Percentiles rank a stretch among this genome's conserved stretches.
These are phyloP conservation scores for Candida sp. DNA, from an alignment of 1,139 yeast genomes.

Conservation along the genomic window DNA sequence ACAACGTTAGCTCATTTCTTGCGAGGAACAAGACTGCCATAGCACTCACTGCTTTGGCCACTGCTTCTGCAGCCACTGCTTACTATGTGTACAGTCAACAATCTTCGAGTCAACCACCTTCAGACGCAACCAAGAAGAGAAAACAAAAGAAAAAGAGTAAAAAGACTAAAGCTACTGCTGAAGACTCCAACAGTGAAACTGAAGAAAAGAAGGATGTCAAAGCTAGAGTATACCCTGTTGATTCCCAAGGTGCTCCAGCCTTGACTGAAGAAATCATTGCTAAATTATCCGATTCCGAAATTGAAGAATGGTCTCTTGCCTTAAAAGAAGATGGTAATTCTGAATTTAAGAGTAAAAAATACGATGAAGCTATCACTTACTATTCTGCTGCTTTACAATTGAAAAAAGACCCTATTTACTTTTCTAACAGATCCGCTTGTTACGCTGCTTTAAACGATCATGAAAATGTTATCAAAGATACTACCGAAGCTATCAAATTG, in stretches of 20 bases:
- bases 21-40: slow-evolving; percentile 59
- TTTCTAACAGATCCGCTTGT: slow-evolving; percentile 95
- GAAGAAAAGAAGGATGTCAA: slow-evolving; percentile 9
- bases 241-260: slow-evolving; percentile 54
- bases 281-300: slow-evolving; percentile 48
- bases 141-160: slow-evolving; percentile 35
- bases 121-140: slow-evolving; percentile 18
- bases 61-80: slow-evolving; percentile 61
- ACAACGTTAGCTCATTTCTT: slow-evolving; percentile 31
- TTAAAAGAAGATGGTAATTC: slow-evolving; percentile 90
- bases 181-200: slow-evolving; percentile 9
- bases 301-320: slow-evolving; percentile 67
- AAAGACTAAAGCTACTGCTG: slow-evolving; percentile 18
- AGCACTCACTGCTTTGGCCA: slow-evolving; percentile 57
- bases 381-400: slow-evolving; percentile 76
- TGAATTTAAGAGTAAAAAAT: slow-evolving; percentile 69
- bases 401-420: slow-evolving; percentile 81
- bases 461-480: slow-evolving; percentile 82
- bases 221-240: slow-evolving; percentile 40
- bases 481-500: slow-evolving; percentile 78
- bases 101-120: slow-evolving; percentile 9
- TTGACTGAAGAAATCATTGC: slow-evolving; percentile 46
- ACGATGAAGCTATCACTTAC: slow-evolving; percentile 67
- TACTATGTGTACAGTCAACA: slow-evolving; percentile 47
- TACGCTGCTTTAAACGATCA: slow-evolving; percentile 77